Base-by-base conservation (phyloP, 2,329 filamentous ascomycete genomes). In the Fusarium sp. region DNA sequence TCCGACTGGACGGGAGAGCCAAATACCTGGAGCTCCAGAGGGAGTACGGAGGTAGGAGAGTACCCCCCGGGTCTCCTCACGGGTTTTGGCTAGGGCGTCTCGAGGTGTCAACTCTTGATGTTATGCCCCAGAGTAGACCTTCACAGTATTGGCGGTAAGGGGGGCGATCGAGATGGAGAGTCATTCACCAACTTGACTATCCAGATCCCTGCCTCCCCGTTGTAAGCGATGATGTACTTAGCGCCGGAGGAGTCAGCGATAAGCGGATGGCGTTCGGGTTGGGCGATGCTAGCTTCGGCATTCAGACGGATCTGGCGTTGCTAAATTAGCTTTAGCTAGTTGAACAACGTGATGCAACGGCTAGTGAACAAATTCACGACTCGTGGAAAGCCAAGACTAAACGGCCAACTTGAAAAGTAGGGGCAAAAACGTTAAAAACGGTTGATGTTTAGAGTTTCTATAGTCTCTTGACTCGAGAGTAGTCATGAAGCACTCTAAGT, bases 11-110 rank as follows among this genome's bases (percentile, higher is more conserved):
- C 20, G 82, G 82, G 2, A 81, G 79, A 56, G 77, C 73, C n/a
- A 79, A 71, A 36, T 80, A 81, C 44, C 36, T 66, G 31, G 58
- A 53, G 46, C 38, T 77, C 16, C 71, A 74, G 53, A 61, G 24
- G 31, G 38, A 70, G 24, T 57, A 24, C 53, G 29, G 27, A 38
- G 53, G 62, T 11, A 53, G 31, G 14, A 36, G 38, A 46, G 66
- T 67, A 5, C 69, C 67, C 22, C 75, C 70, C 20, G 76, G 76
- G 12, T 49, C 59, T 33, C 77, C 76, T 11, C 81, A 84, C 67
- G 77, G 73, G 31, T 82, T 84, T 66, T 86, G 83, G 82, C 77
- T 74, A 8, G 84, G 84, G 1, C 77, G 57, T 58, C 70, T 74
- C 4, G 69, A 74, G 24, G 72, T 74, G 51, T 67, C 71, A 42